Conservation (phyloP, 495 filamentous ascomycete species). For the Trichoderma virens region DNA sequence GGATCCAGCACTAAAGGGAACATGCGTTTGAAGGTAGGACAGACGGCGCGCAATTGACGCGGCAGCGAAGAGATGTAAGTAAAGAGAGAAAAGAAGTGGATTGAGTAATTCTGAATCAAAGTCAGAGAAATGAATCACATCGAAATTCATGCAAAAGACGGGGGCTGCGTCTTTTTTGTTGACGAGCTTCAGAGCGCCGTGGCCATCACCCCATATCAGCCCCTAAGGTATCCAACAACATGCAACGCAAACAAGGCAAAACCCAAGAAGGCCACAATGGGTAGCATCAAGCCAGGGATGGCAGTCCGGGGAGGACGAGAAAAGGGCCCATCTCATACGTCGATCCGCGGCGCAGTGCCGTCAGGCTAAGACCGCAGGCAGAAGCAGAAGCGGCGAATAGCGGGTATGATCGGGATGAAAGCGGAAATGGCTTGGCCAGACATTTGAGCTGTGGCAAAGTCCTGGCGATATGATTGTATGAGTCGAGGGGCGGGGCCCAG, state of each 20-base stretch:
- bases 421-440: conserved; percentile 2
- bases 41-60: not conserved
- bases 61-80: not conserved
- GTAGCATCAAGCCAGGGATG: not conserved
- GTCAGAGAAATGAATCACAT: not conserved
- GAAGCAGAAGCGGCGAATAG: not conserved
- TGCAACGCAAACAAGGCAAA: not conserved
- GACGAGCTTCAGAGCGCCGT: not conserved
- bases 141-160: conserved; percentile 1
- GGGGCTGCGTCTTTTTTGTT: conserved; percentile 4
- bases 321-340: not conserved
- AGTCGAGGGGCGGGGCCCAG: not conserved
- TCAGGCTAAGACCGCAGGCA: not conserved
- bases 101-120: not conserved
- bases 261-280: not conserved
- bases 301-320: not conserved
- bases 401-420: conserved; percentile 4
- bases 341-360: not conserved
- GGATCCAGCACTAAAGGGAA: not conserved
- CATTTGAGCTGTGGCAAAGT: not conserved
- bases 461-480: not conserved
- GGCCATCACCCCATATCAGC: not conserved
- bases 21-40: not conserved
- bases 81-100: not conserved
- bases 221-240: not conserved